phyloP scores from a whole-genome alignment of 345 rosid species.

The Dovyalis caffra region DNA sequence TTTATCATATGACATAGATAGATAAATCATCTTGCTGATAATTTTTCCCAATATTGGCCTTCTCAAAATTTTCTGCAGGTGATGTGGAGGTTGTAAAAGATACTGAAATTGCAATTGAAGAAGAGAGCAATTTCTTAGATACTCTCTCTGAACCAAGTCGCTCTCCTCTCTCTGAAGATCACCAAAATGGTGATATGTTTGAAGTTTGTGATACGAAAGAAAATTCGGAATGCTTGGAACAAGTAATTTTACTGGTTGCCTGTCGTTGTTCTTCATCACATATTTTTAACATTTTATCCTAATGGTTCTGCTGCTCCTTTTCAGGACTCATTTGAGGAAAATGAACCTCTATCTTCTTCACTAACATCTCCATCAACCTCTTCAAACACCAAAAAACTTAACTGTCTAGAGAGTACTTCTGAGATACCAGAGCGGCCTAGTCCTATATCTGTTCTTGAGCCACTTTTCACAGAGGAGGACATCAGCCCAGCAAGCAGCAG shows the following conservation, averaged over 20 bases:
- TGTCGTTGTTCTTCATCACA: conserved; percentile 13
- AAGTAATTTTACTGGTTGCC: conserved; percentile 35
- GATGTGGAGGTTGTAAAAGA: conserved; percentile 28
- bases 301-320: conserved; percentile 11
- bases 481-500: conserved; percentile 54
- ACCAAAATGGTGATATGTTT: conserved; percentile 24
- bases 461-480: conserved; percentile 62
- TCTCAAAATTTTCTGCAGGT: conserved; percentile 28
- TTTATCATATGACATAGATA: conserved; percentile 9
- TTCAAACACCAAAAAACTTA: conserved; percentile 33
- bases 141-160: conserved; percentile 27
- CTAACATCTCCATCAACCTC: conserved; percentile 45
- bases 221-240: conserved; percentile 26
- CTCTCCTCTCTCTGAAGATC: conserved; percentile 25
- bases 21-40: background rate
- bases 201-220: conserved; percentile 35
- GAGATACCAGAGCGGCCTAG: conserved; percentile 64
- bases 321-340: conserved; percentile 47
- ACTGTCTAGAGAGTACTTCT: conserved; percentile 41
- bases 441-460: conserved; percentile 93
- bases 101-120: conserved; percentile 32
- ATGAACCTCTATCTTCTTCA: conserved; percentile 40
- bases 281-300: background rate
- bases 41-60: background rate
- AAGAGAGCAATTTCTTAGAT: conserved; percentile 29